Evolutionary conservation across 1,139 yeast species (phyloP).

Genomic region (Pichia sp.): DNA sequence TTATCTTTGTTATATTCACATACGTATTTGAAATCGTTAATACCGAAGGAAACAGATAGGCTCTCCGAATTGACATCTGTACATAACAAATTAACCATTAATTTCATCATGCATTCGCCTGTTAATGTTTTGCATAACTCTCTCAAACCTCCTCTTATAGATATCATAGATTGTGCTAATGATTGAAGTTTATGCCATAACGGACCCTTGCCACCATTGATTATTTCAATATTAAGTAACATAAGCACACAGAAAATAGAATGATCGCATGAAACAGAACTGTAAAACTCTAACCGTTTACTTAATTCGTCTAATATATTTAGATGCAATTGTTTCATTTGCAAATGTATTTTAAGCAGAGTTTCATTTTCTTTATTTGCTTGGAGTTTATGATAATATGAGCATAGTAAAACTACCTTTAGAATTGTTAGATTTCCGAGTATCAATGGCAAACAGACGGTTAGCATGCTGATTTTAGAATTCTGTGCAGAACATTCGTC

Average conservation of each 20-base stretch:
- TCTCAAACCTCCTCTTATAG: constrained; percentile 20
- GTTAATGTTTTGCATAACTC: constrained; percentile 16
- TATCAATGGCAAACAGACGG: constrained; percentile 20
- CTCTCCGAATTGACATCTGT: constrained; percentile 1
- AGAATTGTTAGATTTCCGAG: constrained; percentile 19
- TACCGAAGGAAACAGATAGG: not conserved
- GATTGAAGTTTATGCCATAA: constrained; percentile 16
- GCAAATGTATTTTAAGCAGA: not conserved
- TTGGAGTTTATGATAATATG: constrained; percentile 16
- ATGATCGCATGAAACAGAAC: constrained; percentile 24
- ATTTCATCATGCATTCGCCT: constrained; percentile 17
- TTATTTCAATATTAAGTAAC: constrained; percentile 17
- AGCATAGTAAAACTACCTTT: constrained; percentile 10
- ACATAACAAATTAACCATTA: not conserved
- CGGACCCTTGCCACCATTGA: constrained; percentile 14
- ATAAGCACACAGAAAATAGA: constrained; percentile 12
- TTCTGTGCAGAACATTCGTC: constrained; percentile 4
- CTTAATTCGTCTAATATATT: constrained; percentile 15
- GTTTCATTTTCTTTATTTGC: not conserved
- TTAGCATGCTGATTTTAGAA: not conserved
- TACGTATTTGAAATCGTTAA: constrained; percentile 1
- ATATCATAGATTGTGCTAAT: constrained; percentile 19
- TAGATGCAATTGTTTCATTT: constrained; percentile 14
- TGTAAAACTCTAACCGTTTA: constrained; percentile 13
- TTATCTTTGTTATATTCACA: not conserved